Conservation (phyloP, 2,329 filamentous ascomycete genomes). For the Aspergillus tanneri region DNA sequence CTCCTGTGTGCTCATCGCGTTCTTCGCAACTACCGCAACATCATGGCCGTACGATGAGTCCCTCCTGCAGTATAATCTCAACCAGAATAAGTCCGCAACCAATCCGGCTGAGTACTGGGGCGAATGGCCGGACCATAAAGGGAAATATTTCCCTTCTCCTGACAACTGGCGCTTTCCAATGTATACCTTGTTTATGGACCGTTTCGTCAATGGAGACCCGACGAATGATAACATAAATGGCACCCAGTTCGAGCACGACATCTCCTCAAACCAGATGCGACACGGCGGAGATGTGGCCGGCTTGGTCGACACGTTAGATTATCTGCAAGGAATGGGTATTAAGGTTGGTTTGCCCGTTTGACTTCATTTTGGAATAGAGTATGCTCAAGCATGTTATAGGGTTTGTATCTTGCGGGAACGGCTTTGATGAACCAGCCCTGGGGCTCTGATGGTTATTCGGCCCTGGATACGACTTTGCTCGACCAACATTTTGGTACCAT, state of each 20-base stretch:
- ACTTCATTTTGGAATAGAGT: too few relatives aligned
- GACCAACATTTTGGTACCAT: constrained; percentile 64
- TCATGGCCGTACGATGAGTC: constrained; percentile 51
- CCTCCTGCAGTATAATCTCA: constrained; percentile 59
- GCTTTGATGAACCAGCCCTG: constrained; percentile 65
- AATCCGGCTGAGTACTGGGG: constrained; percentile 57
- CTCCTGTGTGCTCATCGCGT: constrained; percentile 26
- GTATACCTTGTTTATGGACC: constrained; percentile 64
- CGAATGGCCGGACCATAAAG: constrained; percentile 56
- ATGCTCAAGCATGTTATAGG: constrained; percentile 46
- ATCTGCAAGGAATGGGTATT: constrained; percentile 64
- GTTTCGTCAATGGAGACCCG: constrained; percentile 65
- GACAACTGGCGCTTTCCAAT: constrained; percentile 65
- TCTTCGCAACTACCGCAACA: constrained; percentile 25
- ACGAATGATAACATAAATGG: constrained; percentile 63
- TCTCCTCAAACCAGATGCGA: constrained; percentile 60
- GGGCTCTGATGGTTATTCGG: constrained; percentile 60
- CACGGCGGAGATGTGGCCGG: constrained; percentile 62
- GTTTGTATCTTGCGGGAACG: constrained; percentile 63
- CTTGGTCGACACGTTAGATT: constrained; percentile 61
- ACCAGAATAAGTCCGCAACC: constrained; percentile 57
- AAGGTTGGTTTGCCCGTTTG: constrained; percentile 44
- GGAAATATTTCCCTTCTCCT: constrained; percentile 55
- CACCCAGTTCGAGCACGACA: constrained; percentile 61
- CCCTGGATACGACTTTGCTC: constrained; percentile 62